phyloP scores from a whole-genome alignment of 148 eudicot species.

The Selenicereus undatus region DNA sequence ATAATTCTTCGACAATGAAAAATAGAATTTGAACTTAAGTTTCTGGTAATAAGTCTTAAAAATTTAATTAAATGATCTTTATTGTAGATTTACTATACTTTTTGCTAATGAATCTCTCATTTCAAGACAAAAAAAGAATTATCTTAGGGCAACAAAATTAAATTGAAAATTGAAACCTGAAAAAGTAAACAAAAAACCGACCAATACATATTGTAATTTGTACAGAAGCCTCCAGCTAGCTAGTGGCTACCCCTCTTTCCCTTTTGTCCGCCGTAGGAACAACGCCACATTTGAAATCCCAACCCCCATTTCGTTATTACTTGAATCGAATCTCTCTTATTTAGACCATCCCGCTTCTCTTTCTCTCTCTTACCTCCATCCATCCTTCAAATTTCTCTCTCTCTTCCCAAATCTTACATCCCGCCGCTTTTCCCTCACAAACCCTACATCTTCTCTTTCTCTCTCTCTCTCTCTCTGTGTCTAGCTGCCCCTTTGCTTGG shows the following conservation, averaged over 20 bases:
- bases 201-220: neutral
- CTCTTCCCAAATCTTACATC: constrained; percentile 1
- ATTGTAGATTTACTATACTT: no score
- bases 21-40: no score
- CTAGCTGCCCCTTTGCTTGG: neutral
- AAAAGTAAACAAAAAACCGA: neutral
- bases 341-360: neutral
- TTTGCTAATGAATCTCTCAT: no score
- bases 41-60: no score
- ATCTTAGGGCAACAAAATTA: no score
- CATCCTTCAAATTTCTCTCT: neutral
- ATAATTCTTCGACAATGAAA: no score
- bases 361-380: neutral
- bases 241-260: neutral
- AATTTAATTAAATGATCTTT: no score
- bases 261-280: neutral
- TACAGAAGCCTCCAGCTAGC: neutral
- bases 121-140: no score
- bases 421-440: neutral
- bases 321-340: neutral
- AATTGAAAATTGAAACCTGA: neutral
- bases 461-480: neutral
- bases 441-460: constrained; percentile 16
- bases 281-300: constrained; percentile 5
- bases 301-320: neutral